Evolutionary conservation across 1,139 yeast species (phyloP).

Genomic region (Scheffersomyces segobiensis): DNA sequence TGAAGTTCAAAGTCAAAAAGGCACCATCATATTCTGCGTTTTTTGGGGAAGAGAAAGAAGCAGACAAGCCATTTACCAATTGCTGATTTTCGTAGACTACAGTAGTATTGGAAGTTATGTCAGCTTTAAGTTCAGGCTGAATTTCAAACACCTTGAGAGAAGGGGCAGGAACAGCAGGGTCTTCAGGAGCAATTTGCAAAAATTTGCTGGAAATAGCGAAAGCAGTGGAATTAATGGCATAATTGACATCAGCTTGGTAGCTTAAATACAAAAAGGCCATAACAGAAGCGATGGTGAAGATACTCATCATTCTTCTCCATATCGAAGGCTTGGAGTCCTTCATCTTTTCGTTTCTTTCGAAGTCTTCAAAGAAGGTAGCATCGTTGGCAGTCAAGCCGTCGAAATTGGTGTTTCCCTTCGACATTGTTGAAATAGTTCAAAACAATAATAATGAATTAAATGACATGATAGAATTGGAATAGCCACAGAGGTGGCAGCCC

Average conservation of each 20-base stretch:
- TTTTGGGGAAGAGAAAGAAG: conserved; percentile 1
- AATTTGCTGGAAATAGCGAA: background rate
- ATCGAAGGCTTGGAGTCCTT: background rate
- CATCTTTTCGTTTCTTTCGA: background rate
- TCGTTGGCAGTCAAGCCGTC: background rate
- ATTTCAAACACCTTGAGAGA: background rate
- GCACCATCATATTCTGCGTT: conserved; percentile 5
- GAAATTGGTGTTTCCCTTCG: background rate
- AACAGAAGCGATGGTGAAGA: background rate
- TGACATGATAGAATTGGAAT: background rate
- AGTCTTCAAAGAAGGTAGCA: background rate
- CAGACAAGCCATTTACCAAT: conserved; percentile 3
- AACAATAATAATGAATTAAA: background rate
- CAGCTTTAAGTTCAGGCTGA: background rate
- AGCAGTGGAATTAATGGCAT: background rate
- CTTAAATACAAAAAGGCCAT: background rate
- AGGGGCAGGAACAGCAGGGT: background rate
- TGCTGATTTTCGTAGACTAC: background rate
- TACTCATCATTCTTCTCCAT: background rate
- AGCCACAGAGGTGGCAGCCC: background rate
- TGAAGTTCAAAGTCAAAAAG: conserved; percentile 6
- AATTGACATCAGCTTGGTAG: background rate
- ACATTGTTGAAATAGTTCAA: background rate
- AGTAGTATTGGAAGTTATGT: background rate
- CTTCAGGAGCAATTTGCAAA: background rate